These are phyloP conservation scores for Aphanomyces invadans DNA, from an alignment of 352 stramenopile genomes.

Conservation along the genomic window DNA sequence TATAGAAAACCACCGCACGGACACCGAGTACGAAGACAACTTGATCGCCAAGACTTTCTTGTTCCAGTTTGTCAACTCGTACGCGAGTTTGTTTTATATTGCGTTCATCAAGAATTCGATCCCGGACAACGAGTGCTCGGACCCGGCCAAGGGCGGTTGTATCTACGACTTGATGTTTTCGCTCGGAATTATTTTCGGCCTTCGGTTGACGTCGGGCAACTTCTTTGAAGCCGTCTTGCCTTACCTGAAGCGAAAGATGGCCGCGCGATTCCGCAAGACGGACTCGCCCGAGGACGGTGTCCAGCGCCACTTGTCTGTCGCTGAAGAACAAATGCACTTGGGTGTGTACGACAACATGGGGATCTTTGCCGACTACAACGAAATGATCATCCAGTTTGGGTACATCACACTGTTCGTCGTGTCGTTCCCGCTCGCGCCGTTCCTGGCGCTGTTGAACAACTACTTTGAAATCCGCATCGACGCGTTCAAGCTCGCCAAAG, in stretches of 20 bases:
- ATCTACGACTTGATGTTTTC: constrained; percentile 75
- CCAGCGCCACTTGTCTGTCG: constrained; percentile 36
- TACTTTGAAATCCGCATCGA: constrained; percentile 89
- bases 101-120: constrained; percentile 71
- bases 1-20: constrained; percentile 95
- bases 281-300: constrained; percentile 35
- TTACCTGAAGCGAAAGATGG: constrained; percentile 62
- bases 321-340: constrained; percentile 53
- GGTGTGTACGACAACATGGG: constrained; percentile 65
- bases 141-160: constrained; percentile 37
- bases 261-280: constrained; percentile 5
- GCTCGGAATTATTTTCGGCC: constrained; percentile 63
- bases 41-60: constrained; percentile 76
- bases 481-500: constrained; percentile 73
- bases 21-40: constrained; percentile 93
- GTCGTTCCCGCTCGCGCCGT: constrained; percentile 85
- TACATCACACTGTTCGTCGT: constrained; percentile 89
- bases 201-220: constrained; percentile 63
- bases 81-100: constrained; percentile 73
- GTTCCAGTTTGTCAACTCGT: constrained; percentile 83
- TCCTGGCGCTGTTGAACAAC: constrained; percentile 87
- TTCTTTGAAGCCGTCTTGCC: constrained; percentile 69
- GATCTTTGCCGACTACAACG: constrained; percentile 81
- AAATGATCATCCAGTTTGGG: constrained; percentile 84
- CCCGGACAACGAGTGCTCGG: constrained; percentile 39